Base-by-base conservation (phyloP, 345 rosid genomes). In the Aethionema arabicum region DNA sequence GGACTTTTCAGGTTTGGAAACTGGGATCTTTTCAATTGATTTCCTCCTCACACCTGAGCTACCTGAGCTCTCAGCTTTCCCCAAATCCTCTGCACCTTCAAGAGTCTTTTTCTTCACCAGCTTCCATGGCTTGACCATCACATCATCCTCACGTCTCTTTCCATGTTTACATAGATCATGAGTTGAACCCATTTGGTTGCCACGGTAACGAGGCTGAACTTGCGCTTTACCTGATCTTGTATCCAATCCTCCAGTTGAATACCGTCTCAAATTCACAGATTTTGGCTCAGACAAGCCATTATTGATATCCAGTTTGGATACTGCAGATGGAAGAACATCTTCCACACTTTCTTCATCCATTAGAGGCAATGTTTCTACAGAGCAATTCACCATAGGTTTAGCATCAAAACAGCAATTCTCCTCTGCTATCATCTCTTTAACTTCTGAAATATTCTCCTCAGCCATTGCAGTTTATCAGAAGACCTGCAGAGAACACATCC, bases 131-230 rank as follows among this genome's bases (percentile, higher is more conserved):
- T 73, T 80, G 65, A 58, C 58, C 63, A 78, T 79, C 32, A 65
- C 30, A n/a, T 48, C 78, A 41, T 70, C 69, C 36, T 70, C 74
- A 43, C 61, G 79, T 30, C 68, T 65, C 67, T 33, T 66, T 40
- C 92, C 95, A 32, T 75, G 84, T 69, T 91, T 91, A 65, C 98
- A 91, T 11, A 74, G 58, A 74, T 88, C 96, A 77, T 88, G 98
- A 69, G 95, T 84, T 4, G 98, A 88, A 44, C 95, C 85, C 15
- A 60, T 58, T 30, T 84, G 76, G 76, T 80, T 70, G 53, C 78
- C 78, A 30, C 82, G 88, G 72, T 84, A 91, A 56, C 83, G 87
- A 0, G 96, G 78, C 21, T 59, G 56, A 70, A 64, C 55, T 11
- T 59, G 70, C 59, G 72, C 61, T 57, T 70, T 74, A 31, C 55